Evolutionary conservation across 768 basidiomycete genomes (phyloP), one percentile per base, ranked within the genome.

Genomic region (Serpula lacrymans): DNA sequence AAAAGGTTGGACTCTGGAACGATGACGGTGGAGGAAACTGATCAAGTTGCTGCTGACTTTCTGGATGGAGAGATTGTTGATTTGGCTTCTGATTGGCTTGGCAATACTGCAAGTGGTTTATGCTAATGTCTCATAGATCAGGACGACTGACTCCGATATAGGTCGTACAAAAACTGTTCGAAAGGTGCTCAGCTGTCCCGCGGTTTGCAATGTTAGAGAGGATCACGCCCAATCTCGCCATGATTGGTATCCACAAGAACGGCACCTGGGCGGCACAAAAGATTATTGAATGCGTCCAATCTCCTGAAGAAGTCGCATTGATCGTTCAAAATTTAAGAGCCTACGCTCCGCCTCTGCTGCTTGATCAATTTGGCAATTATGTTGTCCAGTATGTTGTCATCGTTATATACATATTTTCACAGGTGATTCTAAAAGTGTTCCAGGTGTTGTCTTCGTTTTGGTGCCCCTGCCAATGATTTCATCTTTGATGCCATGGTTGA

Each of bases 211-310:
- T 99, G 88, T 71, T 99, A 40, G 94, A 98, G 53, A 83, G 94
- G 35, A 85, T 98, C 46, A 78, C 82, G 3, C 96, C 96, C 34
- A 88, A 95, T 59, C 71, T 99, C 28, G 95, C 95, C 17, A 89
- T 90, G 80, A 96, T 98, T 49, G 96, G 96, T 20, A 93, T 95
- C 41, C 96, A 99, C 73, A 98, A 98, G 72, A 98, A 99, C 51
- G 96, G 96, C 21, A 99, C 96, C 1, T 98, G 96, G 96, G 95
- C 95, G 3, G 94, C 94, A 3, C 96, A 99, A 65, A 98, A 97
- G 75, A 92, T 96, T 57, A 98, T 98, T 43, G 93, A 97, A 66
- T 95, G 92, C 47, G 88, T 93, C 31, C 78, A 83, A 42, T 83
- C 75, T 23, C 82, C 87, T 13, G 92, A 96, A 40, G 96, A 99